Evolutionary conservation across 768 basidiomycete genomes (phyloP), one percentile per base, ranked within the genome.

Genomic region (Cystofilobasidium macerans): DNA sequence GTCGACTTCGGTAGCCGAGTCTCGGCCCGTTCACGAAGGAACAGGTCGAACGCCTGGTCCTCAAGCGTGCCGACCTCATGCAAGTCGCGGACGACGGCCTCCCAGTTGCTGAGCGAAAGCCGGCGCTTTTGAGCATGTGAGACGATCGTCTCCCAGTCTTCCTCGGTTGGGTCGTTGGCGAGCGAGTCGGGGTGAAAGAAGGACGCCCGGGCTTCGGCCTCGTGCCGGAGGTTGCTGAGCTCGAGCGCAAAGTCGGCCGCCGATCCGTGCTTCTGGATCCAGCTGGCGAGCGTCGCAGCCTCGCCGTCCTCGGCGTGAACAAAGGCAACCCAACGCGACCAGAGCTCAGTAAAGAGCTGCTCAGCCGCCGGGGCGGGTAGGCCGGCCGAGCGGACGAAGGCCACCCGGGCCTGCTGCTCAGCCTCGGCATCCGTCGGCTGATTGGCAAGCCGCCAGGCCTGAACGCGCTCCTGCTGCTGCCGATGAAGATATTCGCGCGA

Each of bases 131-230:
- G n/a, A 4, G 62, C 62, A 18, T 54, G 36, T 1, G 24, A 35
- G 8, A 54, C 40, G 24, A 63, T 26, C 36, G 20, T 11, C 51
- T 40, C 51, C 62, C 62, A 63, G 24, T 63, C 62, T 7, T n/a
- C n/a, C 38, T 54, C 35, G 14, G 53, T 51, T 18, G 51, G 38
- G 38, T 40, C 38, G 16, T 56, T 51, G 48, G 62, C 62, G 28
- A 42, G 36, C 20, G 62, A n/a, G 38, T 53, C 36, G 51, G 48
- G 53, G 58, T 28, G 16, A 42, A 60, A 60, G 58, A 43, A 60
- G 20, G 58, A 40, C 36, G 20, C 9, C 58, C 30, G 24, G 40
- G 40, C 40, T 26, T 60, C n/a, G 13, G 35, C 38, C 40, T 60
- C 58, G 40, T 26, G 16, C 14, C 28, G 40, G 45, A 65, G 45